Base-by-base conservation (phyloP, 129 eudicot genomes). In the Flaveria ramosissima region DNA sequence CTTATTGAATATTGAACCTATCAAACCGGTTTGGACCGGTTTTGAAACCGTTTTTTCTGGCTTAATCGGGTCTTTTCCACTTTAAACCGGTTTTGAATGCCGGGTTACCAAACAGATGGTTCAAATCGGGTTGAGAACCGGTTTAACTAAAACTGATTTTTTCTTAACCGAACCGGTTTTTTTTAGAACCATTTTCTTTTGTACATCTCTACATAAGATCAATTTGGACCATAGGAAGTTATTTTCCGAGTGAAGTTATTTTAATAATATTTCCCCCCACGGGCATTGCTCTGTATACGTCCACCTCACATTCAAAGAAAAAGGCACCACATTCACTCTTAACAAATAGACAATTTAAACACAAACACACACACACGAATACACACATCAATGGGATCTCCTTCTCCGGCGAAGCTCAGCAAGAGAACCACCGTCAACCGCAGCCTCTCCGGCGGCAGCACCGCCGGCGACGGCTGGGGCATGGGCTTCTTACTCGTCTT, bases 401-500 rank as follows among this genome's bases (percentile, higher is more conserved):
- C 77, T 32, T 36, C 41, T 36, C 41, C 48, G 48, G 68, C 68
- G 16, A 79, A 79, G 17, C 83, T 79, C 45, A 71, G 45, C 83
- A 71, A 64, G 52, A 19, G 72, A 72, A 45, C 74, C 68, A 63
- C 60, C 61, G 36, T 72, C 73, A 48, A 17, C 68, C 50, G 66
- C 55, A 5, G 16, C 9, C 52, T 56, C 14, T 11, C 52, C 19
- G n/a, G 20, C 7, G 5, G 36, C 36, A 30, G 36, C 36, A 30
- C 36, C 36, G 11, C 13, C 51, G 55, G 69, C 15, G 87, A 84
- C 70, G 80, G 85, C 10, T 84, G 89, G 91, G 91, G 87, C 6
- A 87, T 89, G 96, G 95, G 95, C 6, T 93, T 93, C 72, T 85
- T 93, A 82, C 78, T 93, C n/a, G 88, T 93, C 7, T 87, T 93